Evolutionary conservation across 768 basidiomycete species (phyloP).

Genomic region (Trametes sanguinea): DNA sequence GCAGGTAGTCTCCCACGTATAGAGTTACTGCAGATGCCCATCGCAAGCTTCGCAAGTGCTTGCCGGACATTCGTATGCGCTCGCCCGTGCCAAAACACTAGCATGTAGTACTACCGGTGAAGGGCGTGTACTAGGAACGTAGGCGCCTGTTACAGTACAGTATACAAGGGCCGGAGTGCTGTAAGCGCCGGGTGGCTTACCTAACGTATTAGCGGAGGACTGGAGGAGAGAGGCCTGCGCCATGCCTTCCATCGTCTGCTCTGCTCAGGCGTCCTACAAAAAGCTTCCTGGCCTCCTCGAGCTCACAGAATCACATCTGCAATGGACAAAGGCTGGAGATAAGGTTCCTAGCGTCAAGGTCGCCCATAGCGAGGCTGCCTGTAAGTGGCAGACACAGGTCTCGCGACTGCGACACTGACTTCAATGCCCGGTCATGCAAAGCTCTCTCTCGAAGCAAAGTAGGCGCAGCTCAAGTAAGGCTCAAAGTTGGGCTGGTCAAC

Average conservation of each 20-base stretch:
- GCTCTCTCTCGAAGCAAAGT: constrained; percentile 88
- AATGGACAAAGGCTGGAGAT: constrained; percentile 80
- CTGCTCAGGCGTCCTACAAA: constrained; percentile 83
- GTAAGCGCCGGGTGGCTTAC: constrained; percentile 26
- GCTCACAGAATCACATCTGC: constrained; percentile 69
- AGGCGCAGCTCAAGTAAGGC: constrained; percentile 73
- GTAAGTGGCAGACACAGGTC: constrained; percentile 44
- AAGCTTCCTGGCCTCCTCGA: constrained; percentile 75
- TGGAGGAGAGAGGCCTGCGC: constrained; percentile 12
- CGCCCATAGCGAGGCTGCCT: constrained; percentile 56
- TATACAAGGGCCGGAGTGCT: no score
- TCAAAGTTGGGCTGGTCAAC: constrained; percentile 69
- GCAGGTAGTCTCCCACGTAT: no score
- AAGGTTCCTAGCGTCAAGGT: constrained; percentile 65
- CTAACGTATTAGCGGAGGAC: constrained; percentile 27
- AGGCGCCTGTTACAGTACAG: no score
- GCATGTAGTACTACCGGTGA: no score
- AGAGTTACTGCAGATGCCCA: no score
- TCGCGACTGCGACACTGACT: constrained; percentile 16
- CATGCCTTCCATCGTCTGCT: constrained; percentile 66
- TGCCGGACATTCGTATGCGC: no score
- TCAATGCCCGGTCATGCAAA: constrained; percentile 29
- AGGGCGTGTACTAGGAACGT: no score
- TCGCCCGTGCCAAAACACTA: no score
- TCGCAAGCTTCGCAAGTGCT: no score